These are phyloP conservation scores for Pistacia integerrima DNA, from an alignment of 345 rosid genomes.

Conservation along the genomic window DNA sequence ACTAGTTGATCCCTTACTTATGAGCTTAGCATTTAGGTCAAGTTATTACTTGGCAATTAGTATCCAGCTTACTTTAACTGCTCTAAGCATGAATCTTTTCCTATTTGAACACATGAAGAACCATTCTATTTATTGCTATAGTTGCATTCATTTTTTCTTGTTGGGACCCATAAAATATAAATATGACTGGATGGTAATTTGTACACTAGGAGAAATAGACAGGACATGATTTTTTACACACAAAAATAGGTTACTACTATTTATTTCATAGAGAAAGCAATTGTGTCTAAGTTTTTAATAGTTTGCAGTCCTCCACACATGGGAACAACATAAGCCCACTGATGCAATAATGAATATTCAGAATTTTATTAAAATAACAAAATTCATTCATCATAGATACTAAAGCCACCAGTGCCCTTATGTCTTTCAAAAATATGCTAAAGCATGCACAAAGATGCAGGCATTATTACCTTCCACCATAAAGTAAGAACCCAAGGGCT, in stretches of 20 bases:
- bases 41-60: too few relatives aligned
- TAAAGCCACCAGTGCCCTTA: not conserved
- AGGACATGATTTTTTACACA: not conserved
- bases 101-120: too few relatives aligned
- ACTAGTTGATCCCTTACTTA: too few relatives aligned
- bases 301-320: not conserved
- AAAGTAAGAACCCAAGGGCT: slow-evolving; percentile 84
- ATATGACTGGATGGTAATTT: too few relatives aligned
- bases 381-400: not conserved
- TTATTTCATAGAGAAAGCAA: not conserved
- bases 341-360: not conserved
- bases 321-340: not conserved
- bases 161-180: not conserved
- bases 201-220: not conserved
- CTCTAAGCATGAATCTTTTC: not conserved
- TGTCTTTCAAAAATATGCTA: slow-evolving; percentile 7
- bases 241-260: not conserved
- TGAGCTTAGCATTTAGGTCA: too few relatives aligned
- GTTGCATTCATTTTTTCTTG: not conserved
- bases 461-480: slow-evolving; percentile 82
- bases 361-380: not conserved
- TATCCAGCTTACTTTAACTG: not conserved
- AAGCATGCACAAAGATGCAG: slow-evolving; percentile 7
- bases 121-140: not conserved
- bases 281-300: not conserved